Percentiles rank a stretch among this genome's conserved stretches.
Conservation (phyloP, 2,329 filamentous ascomycete genomes). For the Rhynchosporium secalis region DNA sequence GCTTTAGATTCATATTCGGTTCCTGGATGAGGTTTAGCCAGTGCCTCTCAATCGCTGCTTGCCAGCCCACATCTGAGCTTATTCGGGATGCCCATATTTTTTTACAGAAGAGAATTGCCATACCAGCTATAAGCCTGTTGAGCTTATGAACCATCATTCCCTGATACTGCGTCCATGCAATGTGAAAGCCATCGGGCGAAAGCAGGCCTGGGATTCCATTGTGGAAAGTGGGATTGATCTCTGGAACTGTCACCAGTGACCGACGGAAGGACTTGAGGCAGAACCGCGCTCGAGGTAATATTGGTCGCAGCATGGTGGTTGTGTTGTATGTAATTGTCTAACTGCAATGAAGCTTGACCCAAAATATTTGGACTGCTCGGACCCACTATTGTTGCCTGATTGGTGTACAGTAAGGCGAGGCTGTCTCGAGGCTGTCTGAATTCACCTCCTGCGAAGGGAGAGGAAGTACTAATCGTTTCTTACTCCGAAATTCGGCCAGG, state of each 20-base stretch:
- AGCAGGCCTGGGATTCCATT: conserved; percentile 69
- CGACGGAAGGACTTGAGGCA: conserved; percentile 39
- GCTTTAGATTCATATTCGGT: conserved; percentile 26
- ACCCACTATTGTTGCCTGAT: not conserved
- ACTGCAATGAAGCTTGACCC: not conserved
- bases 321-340: conserved; percentile 21
- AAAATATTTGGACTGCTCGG: conserved; percentile 10
- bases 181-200: conserved; percentile 65
- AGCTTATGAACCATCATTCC: conserved; percentile 70
- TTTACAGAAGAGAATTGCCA: conserved; percentile 35
- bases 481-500: not conserved
- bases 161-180: conserved; percentile 86
- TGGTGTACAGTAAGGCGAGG: too few species aligned
- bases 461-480: too few species aligned
- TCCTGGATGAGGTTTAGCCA: conserved; percentile 27
- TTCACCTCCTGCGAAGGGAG: not conserved
- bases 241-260: conserved; percentile 50
- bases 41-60: not conserved
- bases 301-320: conserved; percentile 38
- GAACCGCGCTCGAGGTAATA: conserved; percentile 35
- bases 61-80: not conserved
- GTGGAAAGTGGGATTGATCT: conserved; percentile 48
- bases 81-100: not conserved
- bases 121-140: conserved; percentile 73
- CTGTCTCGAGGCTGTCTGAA: not conserved